Evolutionary conservation across 306 rosid species (phyloP).

Genomic region (Quercus parvula): DNA sequence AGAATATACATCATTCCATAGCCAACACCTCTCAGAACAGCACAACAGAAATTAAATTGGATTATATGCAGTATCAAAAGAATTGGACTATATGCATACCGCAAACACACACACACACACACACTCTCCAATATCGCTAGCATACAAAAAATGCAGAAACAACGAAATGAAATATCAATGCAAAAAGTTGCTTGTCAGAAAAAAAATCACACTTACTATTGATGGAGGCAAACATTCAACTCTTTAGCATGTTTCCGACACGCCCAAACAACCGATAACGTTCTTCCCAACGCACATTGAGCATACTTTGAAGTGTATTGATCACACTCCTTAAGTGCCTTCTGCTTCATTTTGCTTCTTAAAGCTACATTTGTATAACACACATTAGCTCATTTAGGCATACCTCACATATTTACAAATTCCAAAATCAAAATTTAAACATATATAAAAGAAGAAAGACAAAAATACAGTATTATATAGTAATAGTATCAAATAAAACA

Average conservation of each 20-base stretch:
- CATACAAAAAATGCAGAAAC: background rate
- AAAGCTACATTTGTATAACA: constrained; percentile 44
- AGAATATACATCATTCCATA: background rate
- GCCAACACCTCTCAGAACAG: background rate
- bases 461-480: background rate
- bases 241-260: constrained; percentile 80
- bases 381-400: background rate
- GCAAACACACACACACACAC: background rate
- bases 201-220: constrained; percentile 46
- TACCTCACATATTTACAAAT: background rate
- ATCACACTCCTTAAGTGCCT: constrained; percentile 82
- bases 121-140: background rate
- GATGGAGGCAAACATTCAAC: constrained; percentile 83
- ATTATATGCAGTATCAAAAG: background rate
- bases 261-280: constrained; percentile 76
- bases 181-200: background rate
- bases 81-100: background rate
- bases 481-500: background rate
- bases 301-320: constrained; percentile 71
- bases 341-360: constrained; percentile 94
- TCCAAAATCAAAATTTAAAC: background rate
- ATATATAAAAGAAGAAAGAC: background rate
- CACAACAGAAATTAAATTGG: background rate
- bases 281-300: constrained; percentile 75
- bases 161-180: background rate